Evolutionary conservation across 2,329 filamentous ascomycete species (phyloP).

Genomic region (Neonectria hederae): DNA sequence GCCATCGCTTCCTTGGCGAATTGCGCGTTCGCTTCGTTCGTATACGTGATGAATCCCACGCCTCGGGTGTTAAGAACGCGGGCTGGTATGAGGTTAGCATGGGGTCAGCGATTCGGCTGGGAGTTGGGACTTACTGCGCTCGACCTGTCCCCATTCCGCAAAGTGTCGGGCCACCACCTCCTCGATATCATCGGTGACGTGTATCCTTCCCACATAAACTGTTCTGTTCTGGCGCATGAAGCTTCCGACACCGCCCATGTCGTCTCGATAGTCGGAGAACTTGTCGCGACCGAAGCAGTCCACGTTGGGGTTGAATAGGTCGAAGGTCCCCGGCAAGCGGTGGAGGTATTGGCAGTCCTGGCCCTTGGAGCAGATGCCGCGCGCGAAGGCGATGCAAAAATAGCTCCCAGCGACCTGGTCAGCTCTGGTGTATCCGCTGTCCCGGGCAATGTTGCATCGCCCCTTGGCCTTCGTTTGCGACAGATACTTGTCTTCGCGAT

Average conservation of each 20-base stretch:
- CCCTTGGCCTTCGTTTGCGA: slow-evolving; percentile 83
- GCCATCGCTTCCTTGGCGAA: slow-evolving; percentile 97
- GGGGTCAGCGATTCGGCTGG: background rate
- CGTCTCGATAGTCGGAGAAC: slow-evolving; percentile 90
- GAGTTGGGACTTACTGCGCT: slow-evolving; percentile 65
- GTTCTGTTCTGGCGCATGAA: slow-evolving; percentile 96
- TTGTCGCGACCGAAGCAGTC: slow-evolving; percentile 92
- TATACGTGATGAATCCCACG: slow-evolving; percentile 95
- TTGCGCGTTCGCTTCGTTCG: slow-evolving; percentile 87
- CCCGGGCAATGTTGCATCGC: slow-evolving; percentile 86
- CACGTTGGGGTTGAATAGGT: slow-evolving; percentile 91
- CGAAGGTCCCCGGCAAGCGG: slow-evolving; percentile 83
- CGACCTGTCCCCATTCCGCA: slow-evolving; percentile 94
- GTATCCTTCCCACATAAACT: slow-evolving; percentile 91
- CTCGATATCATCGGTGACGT: slow-evolving; percentile 96
- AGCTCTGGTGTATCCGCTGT: slow-evolving; percentile 81
- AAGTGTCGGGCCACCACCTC: slow-evolving; percentile 96
- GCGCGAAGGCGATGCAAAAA: slow-evolving; percentile 92
- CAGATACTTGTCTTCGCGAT: slow-evolving; percentile 90
- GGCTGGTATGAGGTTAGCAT: slow-evolving; percentile 48
- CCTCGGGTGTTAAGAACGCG: slow-evolving; percentile 89
- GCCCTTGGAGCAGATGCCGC: slow-evolving; percentile 84
- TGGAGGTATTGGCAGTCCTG: slow-evolving; percentile 96
- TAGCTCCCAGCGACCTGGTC: slow-evolving; percentile 82
- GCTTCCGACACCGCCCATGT: slow-evolving; percentile 96